A percentile compares a stretch with the other conserved stretches of the same genome.
Evolutionary conservation across 371 early-diverging fungal species (phyloP).

Genomic region (Rhizopus stolonifer): DNA sequence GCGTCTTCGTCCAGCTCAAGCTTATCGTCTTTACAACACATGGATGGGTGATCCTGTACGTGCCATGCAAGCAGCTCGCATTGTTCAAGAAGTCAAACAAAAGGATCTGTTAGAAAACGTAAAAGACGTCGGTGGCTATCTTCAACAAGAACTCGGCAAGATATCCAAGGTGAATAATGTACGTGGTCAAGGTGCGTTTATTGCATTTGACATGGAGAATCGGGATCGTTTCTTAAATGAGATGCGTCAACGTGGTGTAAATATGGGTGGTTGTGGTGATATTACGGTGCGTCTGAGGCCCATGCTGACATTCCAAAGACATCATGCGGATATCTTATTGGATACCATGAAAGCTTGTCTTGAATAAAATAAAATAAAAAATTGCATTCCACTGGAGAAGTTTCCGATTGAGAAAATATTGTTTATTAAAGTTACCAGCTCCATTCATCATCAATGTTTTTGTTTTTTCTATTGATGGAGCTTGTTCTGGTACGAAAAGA

Average conservation of each 20-base stretch:
- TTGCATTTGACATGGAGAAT: conserved; percentile 69
- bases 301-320: conserved; percentile 69
- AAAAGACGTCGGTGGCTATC: conserved; percentile 54
- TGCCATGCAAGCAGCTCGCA: conserved; percentile 66
- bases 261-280: conserved; percentile 73
- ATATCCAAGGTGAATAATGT: conserved; percentile 44
- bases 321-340: conserved; percentile 71
- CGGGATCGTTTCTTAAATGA: conserved; percentile 55
- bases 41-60: conserved; percentile 78
- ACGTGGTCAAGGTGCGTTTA: conserved; percentile 68
- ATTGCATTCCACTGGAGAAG: too few species aligned
- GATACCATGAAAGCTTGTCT: conserved; percentile 50
- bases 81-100: conserved; percentile 58
- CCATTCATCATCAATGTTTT: conserved; percentile 62
- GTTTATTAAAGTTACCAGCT: too few species aligned
- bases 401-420: too few species aligned
- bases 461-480: conserved; percentile 34
- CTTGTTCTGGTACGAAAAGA: conserved; percentile 31
- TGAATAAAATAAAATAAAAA: too few species aligned
- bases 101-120: conserved; percentile 58
- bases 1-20: conserved; percentile 58
- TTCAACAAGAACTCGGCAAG: conserved; percentile 45
- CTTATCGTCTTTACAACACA: conserved; percentile 73
- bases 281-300: conserved; percentile 66
- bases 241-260: conserved; percentile 68